phyloP scores from a whole-genome alignment of 495 filamentous ascomycete genomes.

The Hamigera avellanea region DNA sequence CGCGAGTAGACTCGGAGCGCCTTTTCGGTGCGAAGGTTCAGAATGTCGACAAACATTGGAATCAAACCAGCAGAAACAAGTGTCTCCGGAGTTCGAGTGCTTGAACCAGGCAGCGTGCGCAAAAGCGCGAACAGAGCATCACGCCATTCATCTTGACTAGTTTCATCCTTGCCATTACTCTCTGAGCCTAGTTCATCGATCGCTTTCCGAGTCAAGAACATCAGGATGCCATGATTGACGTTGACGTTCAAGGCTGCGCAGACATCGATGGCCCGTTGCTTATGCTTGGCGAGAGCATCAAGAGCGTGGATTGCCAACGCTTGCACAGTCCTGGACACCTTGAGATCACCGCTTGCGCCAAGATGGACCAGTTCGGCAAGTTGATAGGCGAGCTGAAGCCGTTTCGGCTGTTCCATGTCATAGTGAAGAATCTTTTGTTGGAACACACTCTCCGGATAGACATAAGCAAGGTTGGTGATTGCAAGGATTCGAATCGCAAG shows the following conservation, averaged over 20 bases:
- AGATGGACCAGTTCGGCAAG: conserved; percentile 81
- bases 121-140: conserved; percentile 74
- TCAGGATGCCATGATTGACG: conserved; percentile 91
- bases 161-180: conserved; percentile 42
- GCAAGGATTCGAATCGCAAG: conserved; percentile 75
- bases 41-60: conserved; percentile 78
- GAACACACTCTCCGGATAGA: conserved; percentile 68
- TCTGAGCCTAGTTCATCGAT: conserved; percentile 66
- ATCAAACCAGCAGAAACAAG: conserved; percentile 81
- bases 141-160: conserved; percentile 73
- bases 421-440: conserved; percentile 73
- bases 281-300: conserved; percentile 71
- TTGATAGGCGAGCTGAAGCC: conserved; percentile 84
- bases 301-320: conserved; percentile 71
- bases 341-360: conserved; percentile 48
- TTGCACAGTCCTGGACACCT: conserved; percentile 63
- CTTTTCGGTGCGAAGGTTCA: conserved; percentile 71
- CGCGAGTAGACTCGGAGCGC: conserved; percentile 72
- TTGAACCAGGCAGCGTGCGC: conserved; percentile 56
- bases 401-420: conserved; percentile 82
- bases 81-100: conserved; percentile 55
- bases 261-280: conserved; percentile 65
- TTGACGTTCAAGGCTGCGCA: conserved; percentile 79
- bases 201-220: conserved; percentile 83
- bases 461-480: conserved; percentile 84